Percentiles rank a stretch among this genome's conserved stretches.
These are phyloP conservation scores for Tuctoria greenei DNA, from an alignment of 176 grass and related monocot genomes.

Conservation along the genomic window DNA sequence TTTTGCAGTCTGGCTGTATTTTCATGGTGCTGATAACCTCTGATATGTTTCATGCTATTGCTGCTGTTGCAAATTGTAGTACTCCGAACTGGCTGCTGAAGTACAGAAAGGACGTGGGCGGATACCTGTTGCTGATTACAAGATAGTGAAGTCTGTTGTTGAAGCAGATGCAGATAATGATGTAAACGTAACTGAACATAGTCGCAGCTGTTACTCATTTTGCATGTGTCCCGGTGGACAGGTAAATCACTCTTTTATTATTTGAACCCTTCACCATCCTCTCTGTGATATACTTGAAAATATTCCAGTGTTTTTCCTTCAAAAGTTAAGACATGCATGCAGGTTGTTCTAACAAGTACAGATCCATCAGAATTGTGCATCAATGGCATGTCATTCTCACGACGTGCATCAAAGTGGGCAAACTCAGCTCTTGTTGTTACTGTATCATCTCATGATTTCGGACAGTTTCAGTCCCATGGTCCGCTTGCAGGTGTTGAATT, in stretches of 20 bases:
- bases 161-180: constrained; percentile 38
- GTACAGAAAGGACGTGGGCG: constrained; percentile 78
- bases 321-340: constrained; percentile 31
- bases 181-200: constrained; percentile 35
- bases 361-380: constrained; percentile 84
- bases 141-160: constrained; percentile 66
- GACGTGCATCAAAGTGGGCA: constrained; percentile 89
- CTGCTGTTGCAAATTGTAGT: constrained; percentile 49
- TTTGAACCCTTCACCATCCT: background rate
- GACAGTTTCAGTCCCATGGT: constrained; percentile 57
- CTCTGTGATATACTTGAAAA: background rate
- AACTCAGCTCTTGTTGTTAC: constrained; percentile 90
- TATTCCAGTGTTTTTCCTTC: constrained; percentile 27
- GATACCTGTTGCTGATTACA: constrained; percentile 99
- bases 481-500: constrained; percentile 94
- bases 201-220: constrained; percentile 87
- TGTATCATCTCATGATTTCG: constrained; percentile 84
- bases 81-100: constrained; percentile 83
- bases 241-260: constrained; percentile 33
- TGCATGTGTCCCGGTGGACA: constrained; percentile 99
- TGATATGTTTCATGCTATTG: constrained; percentile 20
- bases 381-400: constrained; percentile 98
- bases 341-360: constrained; percentile 98
- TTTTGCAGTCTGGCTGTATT: constrained; percentile 17
- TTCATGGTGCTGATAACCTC: constrained; percentile 3